Evolutionary conservation across 805 yeast species (phyloP).

Genomic region (Metschnikowia bowlesiae): DNA sequence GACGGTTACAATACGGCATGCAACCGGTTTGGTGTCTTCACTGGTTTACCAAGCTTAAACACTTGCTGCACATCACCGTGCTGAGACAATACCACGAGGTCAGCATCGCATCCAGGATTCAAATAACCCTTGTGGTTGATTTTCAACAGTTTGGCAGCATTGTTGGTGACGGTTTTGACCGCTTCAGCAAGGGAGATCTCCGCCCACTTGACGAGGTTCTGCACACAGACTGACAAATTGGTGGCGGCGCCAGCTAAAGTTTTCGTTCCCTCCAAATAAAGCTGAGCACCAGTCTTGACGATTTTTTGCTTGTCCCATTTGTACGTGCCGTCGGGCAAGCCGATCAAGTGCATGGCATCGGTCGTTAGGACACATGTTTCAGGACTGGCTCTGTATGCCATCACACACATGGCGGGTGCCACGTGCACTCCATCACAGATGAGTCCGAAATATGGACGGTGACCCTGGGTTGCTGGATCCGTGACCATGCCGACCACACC

Average conservation of each 20-base stretch:
- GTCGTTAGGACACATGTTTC: slow-evolving; percentile 54
- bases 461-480: slow-evolving; percentile 19
- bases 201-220: slow-evolving; percentile 50
- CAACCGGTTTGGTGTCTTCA: slow-evolving; percentile 2
- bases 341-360: slow-evolving; percentile 56
- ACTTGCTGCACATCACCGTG: slow-evolving; percentile 44
- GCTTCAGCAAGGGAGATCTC: slow-evolving; percentile 46
- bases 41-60: slow-evolving; percentile 44
- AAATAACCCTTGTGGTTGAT: slow-evolving; percentile 47
- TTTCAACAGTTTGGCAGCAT: slow-evolving; percentile 49
- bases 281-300: slow-evolving; percentile 43
- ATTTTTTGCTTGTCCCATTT: slow-evolving; percentile 48
- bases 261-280: slow-evolving; percentile 48
- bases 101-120: slow-evolving; percentile 53
- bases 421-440: slow-evolving; percentile 59
- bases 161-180: slow-evolving; percentile 51
- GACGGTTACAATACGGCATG: slow-evolving; percentile 5
- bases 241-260: slow-evolving; percentile 64
- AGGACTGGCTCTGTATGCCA: slow-evolving; percentile 49
- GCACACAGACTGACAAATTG: slow-evolving; percentile 45
- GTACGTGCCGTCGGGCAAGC: slow-evolving; percentile 54
- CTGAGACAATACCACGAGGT: slow-evolving; percentile 43
- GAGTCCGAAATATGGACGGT: slow-evolving; percentile 48
- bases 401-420: slow-evolving; percentile 47
- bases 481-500: slow-evolving; percentile 51